Conservation (phyloP, 192 early-diverging fungal species). For the Gaertneriomyces semiglobifer region DNA sequence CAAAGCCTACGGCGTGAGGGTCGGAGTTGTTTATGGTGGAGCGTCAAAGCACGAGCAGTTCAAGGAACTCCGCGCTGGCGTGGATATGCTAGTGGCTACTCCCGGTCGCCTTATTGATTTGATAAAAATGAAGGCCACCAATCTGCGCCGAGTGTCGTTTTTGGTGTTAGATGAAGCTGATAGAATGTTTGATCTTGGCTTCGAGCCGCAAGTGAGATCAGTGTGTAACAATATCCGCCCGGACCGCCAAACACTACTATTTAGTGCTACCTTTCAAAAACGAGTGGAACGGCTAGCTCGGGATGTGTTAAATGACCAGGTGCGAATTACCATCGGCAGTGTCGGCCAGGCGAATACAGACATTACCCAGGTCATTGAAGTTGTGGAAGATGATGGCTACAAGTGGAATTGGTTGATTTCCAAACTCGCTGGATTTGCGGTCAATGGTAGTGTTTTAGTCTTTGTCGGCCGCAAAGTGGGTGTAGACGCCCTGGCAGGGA, state of each 20-base stretch:
- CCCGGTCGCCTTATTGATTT: conserved; percentile 86
- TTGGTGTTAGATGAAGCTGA: conserved; percentile 56
- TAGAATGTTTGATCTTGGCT: conserved; percentile 54
- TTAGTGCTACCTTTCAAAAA: conserved; percentile 77
- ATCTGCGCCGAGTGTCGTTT: conserved; percentile 65
- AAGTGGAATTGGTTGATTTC: conserved; percentile 76
- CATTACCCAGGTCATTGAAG: conserved; percentile 63
- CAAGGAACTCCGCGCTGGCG: conserved; percentile 67
- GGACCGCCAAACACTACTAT: conserved; percentile 77
- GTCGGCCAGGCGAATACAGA: conserved; percentile 71
- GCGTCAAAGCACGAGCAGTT: conserved; percentile 81
- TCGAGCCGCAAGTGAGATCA: conserved; percentile 73
- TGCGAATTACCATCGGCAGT: conserved; percentile 70
- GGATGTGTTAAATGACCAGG: conserved; percentile 66
- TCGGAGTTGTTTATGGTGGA: conserved; percentile 74
- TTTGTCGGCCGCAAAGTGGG: conserved; percentile 72
- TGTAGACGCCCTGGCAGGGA: conserved; percentile 66
- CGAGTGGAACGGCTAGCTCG: conserved; percentile 67
- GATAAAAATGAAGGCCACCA: conserved; percentile 83
- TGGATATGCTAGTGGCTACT: conserved; percentile 79
- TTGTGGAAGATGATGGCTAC: conserved; percentile 60
- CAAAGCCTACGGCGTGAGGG: conserved; percentile 67
- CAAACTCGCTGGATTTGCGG: conserved; percentile 48
- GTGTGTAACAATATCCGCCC: conserved; percentile 78
- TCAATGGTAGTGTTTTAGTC: conserved; percentile 68